Base-by-base conservation (phyloP, 345 rosid species). In the Citrus glauca region DNA sequence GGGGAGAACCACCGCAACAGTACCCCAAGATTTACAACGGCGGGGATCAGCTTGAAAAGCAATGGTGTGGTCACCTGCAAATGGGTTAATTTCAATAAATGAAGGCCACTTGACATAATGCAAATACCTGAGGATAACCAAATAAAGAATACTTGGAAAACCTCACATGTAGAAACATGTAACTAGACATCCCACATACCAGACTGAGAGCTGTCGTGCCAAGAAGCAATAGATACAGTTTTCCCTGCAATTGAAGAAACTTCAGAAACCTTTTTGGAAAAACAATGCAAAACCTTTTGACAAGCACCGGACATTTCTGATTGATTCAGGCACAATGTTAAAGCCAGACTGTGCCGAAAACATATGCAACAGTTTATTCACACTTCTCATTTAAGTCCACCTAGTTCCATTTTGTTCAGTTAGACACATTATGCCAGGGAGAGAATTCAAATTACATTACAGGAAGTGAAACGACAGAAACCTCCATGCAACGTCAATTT, bases 1-100 rank as follows among this genome's bases (percentile, higher is more conserved):
- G 97, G 89, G 19, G 95, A 85, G 80, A 92, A 96, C 98, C 99
- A 96, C 81, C 97, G 86, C 81, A 94, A 83, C 45, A 91, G 88
- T 79, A 96, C 94, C 56, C 98, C 99, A 50, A 96, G 91, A 86
- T 90, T 94, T 76, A 90, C 90, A 74, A 94, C 92, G 7, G 97
- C 98, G 1, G 99, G 99, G 78, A 94, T 94, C 81, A 94, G 83
- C 87, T 96, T 96, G 87, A 96, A 96, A 80, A 96, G 97, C 83
- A 96, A 90, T 76, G 99, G 95, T 2, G 99, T 94, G 6, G 97
- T 96, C 82, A 94, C 97, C 99, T 96, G 91, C 27, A 50, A 50
- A 38, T 37, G 53, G 60, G 38, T 45, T 45, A 20, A 45, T 28
- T 76, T n/a, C 33, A 76, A n/a, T 66, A 56, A 66, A 32, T 66